Evolutionary conservation across 805 yeast genomes (phyloP).

Genomic region (Metschnikowia arizonensis): DNA sequence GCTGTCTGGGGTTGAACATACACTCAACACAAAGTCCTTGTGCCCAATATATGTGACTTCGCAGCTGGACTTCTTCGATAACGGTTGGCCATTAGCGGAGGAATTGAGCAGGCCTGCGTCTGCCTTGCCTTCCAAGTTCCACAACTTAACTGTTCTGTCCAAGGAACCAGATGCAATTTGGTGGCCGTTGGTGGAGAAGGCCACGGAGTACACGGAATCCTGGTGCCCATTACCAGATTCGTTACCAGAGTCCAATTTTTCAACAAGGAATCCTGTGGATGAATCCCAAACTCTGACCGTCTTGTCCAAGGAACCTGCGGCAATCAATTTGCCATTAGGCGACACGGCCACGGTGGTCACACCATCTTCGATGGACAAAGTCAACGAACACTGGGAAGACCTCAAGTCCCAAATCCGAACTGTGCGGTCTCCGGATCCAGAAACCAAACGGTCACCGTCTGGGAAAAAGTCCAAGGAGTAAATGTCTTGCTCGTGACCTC

Average conservation of each 20-base stretch:
- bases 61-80: slow-evolving; percentile 51
- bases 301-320: slow-evolving; percentile 94
- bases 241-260: slow-evolving; percentile 84
- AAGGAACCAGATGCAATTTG: slow-evolving; percentile 93
- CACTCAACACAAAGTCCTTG: slow-evolving; percentile 91
- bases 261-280: slow-evolving; percentile 84
- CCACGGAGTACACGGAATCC: slow-evolving; percentile 93
- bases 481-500: slow-evolving; percentile 97
- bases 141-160: slow-evolving; percentile 91
- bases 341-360: slow-evolving; percentile 97
- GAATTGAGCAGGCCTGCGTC: slow-evolving; percentile 23
- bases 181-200: slow-evolving; percentile 85
- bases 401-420: slow-evolving; percentile 95
- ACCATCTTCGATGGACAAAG: slow-evolving; percentile 92
- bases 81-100: slow-evolving; percentile 17
- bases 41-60: slow-evolving; percentile 94
- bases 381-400: slow-evolving; percentile 82
- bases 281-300: slow-evolving; percentile 98
- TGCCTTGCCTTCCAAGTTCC: slow-evolving; percentile 73
- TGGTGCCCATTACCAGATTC: slow-evolving; percentile 90
- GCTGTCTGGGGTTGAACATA: slow-evolving; percentile 90
- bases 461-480: slow-evolving; percentile 94
- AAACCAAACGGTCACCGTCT: slow-evolving; percentile 86
- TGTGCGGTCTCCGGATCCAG: slow-evolving; percentile 95
- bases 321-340: slow-evolving; percentile 89